Evolutionary conservation across 805 yeast genomes (phyloP).

Genomic region (Candida golubevii): DNA sequence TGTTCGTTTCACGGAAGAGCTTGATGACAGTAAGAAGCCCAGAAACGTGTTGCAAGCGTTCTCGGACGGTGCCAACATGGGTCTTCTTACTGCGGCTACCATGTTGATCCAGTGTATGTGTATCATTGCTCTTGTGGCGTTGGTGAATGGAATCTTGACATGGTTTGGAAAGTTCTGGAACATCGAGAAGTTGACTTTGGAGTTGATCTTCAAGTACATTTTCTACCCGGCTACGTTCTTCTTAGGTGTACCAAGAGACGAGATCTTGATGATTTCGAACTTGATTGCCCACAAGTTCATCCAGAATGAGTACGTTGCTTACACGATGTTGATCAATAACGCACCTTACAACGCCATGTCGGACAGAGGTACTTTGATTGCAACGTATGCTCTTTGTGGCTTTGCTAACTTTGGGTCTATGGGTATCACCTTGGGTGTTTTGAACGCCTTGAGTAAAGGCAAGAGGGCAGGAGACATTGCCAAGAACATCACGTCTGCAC

Average conservation of each 20-base stretch:
- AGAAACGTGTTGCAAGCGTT: constrained; percentile 55
- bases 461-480: constrained; percentile 46
- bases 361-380: constrained; percentile 49
- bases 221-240: constrained; percentile 59
- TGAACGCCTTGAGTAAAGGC: constrained; percentile 51
- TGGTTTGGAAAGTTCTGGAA: constrained; percentile 66
- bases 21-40: constrained; percentile 31
- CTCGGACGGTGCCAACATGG: constrained; percentile 54
- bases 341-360: constrained; percentile 46
- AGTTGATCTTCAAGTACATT: constrained; percentile 53
- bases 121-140: constrained; percentile 56
- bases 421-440: constrained; percentile 59
- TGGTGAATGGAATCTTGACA: constrained; percentile 50
- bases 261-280: constrained; percentile 46
- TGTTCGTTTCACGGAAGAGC: constrained; percentile 44
- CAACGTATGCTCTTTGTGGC: constrained; percentile 61
- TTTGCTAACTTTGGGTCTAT: constrained; percentile 60
- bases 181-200: constrained; percentile 47
- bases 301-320: constrained; percentile 61
- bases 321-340: constrained; percentile 33
- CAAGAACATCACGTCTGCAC: constrained; percentile 42
- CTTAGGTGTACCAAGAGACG: constrained; percentile 43
- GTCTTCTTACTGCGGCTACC: constrained; percentile 52
- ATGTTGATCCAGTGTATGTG: constrained; percentile 56
- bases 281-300: constrained; percentile 55